Conservation (phyloP, 2,329 filamentous ascomycete species). For the Tolypocladium ophioglossoides region DNA sequence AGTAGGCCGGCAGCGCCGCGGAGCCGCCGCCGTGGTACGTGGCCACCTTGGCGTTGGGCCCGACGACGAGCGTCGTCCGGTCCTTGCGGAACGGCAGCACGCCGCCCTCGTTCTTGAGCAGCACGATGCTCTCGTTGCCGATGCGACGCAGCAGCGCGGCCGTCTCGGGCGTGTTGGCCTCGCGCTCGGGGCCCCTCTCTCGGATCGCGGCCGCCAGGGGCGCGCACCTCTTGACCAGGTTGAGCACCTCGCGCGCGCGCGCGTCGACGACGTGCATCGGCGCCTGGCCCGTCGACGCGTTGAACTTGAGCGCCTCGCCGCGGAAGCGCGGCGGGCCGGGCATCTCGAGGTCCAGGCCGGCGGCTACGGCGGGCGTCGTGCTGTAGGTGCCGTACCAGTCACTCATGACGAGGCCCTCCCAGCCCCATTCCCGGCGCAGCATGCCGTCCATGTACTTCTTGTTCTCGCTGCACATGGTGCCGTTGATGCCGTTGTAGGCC, state of each 20-base stretch:
- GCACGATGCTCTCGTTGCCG: conserved; percentile 59
- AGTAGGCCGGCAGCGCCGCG: conserved; percentile 49
- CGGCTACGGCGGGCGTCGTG: conserved; percentile 36
- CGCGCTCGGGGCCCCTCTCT: conserved; percentile 42
- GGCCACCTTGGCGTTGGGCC: conserved; percentile 45
- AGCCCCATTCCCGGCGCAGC: conserved; percentile 46
- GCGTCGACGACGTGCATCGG: conserved; percentile 43
- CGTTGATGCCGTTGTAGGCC: conserved; percentile 49
- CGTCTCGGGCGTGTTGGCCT: conserved; percentile 49
- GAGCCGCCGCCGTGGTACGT: conserved; percentile 56
- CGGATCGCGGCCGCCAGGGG: conserved; percentile 39
- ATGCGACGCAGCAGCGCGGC: conserved; percentile 53
- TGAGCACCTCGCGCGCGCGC: conserved; percentile 45
- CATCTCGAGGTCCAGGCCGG: conserved; percentile 50
- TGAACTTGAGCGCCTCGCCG: conserved; percentile 40
- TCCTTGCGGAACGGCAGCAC: conserved; percentile 53
- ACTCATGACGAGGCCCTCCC: conserved; percentile 46
- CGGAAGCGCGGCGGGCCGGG: conserved; percentile 42
- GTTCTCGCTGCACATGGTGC: conserved; percentile 44
- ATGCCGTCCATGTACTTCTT: conserved; percentile 37
- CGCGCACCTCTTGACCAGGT: conserved; percentile 47
- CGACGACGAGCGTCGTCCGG: conserved; percentile 48
- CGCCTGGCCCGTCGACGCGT: conserved; percentile 45
- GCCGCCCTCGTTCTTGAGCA: conserved; percentile 60
- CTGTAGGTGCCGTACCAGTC: conserved; percentile 51